These are phyloP conservation scores for Galeopsis tetrahit DNA, from an alignment of 257 asterid genomes.

Conservation along the genomic window DNA sequence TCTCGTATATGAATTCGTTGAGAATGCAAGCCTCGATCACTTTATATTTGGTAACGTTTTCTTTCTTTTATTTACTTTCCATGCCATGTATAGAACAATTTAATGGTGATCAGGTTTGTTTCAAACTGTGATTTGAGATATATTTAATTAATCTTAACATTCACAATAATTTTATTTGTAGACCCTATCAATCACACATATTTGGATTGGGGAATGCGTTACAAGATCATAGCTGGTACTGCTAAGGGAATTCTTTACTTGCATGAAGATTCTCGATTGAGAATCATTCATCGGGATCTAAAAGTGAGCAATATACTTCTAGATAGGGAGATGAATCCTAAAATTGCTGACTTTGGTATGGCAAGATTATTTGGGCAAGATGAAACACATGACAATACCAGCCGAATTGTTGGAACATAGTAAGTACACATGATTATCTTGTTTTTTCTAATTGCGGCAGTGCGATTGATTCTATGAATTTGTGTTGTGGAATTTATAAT, in stretches of 20 bases:
- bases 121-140: too few species aligned
- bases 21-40: neutral
- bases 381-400: constrained; percentile 44
- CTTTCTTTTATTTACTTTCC: too few species aligned
- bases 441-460: too few species aligned
- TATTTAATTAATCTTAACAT: too few species aligned
- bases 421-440: constrained; percentile 29
- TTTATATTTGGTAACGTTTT: constrained; percentile 38
- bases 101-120: too few species aligned
- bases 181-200: neutral
- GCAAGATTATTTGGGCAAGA: constrained; percentile 20
- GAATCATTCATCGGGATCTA: too few species aligned
- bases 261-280: too few species aligned
- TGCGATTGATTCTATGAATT: neutral
- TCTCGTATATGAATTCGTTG: too few species aligned
- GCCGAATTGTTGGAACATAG: constrained; percentile 54
- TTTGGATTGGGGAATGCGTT: constrained; percentile 41
- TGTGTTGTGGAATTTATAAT: neutral
- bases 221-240: constrained; percentile 43
- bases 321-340: too few species aligned
- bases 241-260: constrained; percentile 44
- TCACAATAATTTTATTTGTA: neutral
- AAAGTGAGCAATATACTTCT: too few species aligned
- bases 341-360: too few species aligned
- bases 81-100: too few species aligned